Evolutionary conservation across 2,329 filamentous ascomycete genomes (phyloP), one percentile per base, ranked within the genome.

Genomic region (Xylariaceae sp.): DNA sequence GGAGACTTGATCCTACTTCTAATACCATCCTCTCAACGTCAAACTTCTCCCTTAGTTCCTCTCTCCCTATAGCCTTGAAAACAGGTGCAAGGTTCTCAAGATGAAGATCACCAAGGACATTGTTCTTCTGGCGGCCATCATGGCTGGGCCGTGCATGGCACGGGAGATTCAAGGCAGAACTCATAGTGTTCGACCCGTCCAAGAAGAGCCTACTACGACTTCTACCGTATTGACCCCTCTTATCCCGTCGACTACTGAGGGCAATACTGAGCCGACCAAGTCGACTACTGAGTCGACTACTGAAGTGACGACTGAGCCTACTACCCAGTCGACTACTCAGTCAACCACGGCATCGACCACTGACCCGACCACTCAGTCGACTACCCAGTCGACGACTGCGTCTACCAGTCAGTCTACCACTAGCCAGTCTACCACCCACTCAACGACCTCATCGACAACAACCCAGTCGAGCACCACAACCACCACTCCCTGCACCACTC

Each of bases 61-160:
- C 23, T 30, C 23, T 30, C 23, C 23, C 23, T 30, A 30, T 30
- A 30, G 23, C 23, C 23, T 30, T 30, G 15, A 34, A 55, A 10
- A 15, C 11, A 9, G 44, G 11, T 47, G 15, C 18, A 48, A 17
- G 41, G 17, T 11, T 45, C 18, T 54, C 45, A 61, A 58, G 11
- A 63, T 65, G 59, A 64, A 55, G 47, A 7, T 50, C 52, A 41
- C 15, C 39, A 50, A 10, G 2, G 47, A n/a, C n/a, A 39, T 60
- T 17, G 2, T 60, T 17, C n/a, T 64, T 4, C 18, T 23, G 37
- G 17, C 60, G 35, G 55, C 56, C n/a, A n/a, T 59, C n/a, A 15
- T 57, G 15, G 15, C 15, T n/a, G 45, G 18, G 45, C 18, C 49
- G 30, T 51, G 37, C 23, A 41, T 41, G 37, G 37, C 37, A 41